Base-by-base conservation (phyloP, 495 filamentous ascomycete genomes). In the Haplographium delicatum region DNA sequence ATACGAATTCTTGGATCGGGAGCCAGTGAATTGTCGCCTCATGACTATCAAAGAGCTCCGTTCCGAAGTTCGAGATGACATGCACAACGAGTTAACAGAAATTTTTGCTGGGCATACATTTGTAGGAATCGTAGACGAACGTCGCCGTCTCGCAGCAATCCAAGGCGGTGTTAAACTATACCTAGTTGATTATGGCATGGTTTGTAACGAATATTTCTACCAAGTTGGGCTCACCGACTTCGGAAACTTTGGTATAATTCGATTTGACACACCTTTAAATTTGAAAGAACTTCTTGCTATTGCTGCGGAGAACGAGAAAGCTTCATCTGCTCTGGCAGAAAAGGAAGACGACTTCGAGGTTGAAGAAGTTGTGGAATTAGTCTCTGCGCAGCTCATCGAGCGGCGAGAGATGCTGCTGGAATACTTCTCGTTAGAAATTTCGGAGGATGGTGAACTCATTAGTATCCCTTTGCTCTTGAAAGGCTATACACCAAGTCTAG, bases 141-240 rank as follows among this genome's bases (percentile, higher is more conserved):
- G 75, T 42, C 83, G 87, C 31, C 88, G 94, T 19, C 81, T 99
- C 19, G 90, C 82, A 31, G 90, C 93, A 26, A 87, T 99, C 27
- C 94, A 99, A 72, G 80, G 85, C 20, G 93, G 94, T 15, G 86
- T 97, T 1, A 94, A 91, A 62, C 76, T 99, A 39, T 96, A 84
- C 65, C 82, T 97, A 15, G 79, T 99, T 49, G 94, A 99, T 69
- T 99, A 97, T 63, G 93, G 89, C 13, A 82, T 89, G 60, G 72
- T 89, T 11, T 85, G 82, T 65, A 84, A 81, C 49, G 94, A 97
- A 61, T 91, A 91, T 68, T 96, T 99, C 70, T 97, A 99, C 69
- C 94, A 99, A 67, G 71, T 97, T 38, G 94, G 91, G 2, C 78
- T 99, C 35, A 96, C 93, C 0, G 89, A 97, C 62, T 99, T 97